These are phyloP conservation scores for Fusarium tanahbumbuense DNA, from an alignment of 2,329 filamentous ascomycete species.

Conservation along the genomic window DNA sequence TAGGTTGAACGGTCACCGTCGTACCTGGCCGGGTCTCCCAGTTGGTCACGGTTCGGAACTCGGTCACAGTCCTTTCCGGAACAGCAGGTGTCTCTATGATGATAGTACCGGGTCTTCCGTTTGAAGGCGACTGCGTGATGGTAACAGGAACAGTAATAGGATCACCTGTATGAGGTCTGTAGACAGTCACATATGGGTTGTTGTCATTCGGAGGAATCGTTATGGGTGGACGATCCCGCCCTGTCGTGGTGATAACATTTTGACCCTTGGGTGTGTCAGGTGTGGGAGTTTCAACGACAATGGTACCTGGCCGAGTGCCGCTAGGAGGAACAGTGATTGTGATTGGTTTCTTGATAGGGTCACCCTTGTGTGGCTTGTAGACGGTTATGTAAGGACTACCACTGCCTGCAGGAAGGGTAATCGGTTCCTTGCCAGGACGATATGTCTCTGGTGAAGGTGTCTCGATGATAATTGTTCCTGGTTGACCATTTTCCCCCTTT, in stretches of 20 bases:
- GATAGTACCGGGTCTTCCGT: conserved; percentile 27
- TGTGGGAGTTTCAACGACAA: conserved; percentile 30
- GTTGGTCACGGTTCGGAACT: neutral
- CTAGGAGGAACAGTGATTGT: conserved; percentile 17
- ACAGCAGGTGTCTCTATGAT: conserved; percentile 25
- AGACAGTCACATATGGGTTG: conserved; percentile 33
- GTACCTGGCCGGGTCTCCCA: neutral
- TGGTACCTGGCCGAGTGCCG: conserved; percentile 19
- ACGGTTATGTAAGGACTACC: conserved; percentile 21
- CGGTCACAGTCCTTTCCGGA: too few species aligned
- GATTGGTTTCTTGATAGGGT: conserved; percentile 10
- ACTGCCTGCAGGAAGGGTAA: conserved; percentile 21
- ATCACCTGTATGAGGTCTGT: conserved; percentile 21
- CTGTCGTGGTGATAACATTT: conserved; percentile 9
- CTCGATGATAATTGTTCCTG: conserved; percentile 32
- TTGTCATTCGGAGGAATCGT: conserved; percentile 29
- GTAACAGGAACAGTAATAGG: conserved; percentile 28
- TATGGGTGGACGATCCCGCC: conserved; percentile 5
- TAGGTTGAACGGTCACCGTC: neutral
- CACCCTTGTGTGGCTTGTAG: conserved; percentile 22
- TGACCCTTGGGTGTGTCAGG: conserved; percentile 22
- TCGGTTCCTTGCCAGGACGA: conserved; percentile 15
- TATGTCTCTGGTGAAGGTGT: conserved; percentile 17
- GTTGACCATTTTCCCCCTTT: conserved; percentile 14
- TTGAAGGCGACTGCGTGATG: conserved; percentile 14